Conservation (phyloP, 192 early-diverging fungal genomes). For the Dimargaris xerosporica region DNA sequence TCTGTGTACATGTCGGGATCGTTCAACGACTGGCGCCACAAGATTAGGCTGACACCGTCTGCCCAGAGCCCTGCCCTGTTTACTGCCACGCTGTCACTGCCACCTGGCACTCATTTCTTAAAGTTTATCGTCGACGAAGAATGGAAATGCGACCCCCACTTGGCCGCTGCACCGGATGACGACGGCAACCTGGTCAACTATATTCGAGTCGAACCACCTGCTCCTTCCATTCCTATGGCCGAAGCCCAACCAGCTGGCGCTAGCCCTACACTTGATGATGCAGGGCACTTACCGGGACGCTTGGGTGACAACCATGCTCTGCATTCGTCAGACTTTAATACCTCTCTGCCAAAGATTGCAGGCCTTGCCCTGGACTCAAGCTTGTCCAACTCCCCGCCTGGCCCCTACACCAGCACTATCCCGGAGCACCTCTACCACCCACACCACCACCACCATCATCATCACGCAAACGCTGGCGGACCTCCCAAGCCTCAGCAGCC, state of each 20-base stretch:
- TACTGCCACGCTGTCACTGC: slow-evolving; percentile 51
- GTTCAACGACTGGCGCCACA: slow-evolving; percentile 95
- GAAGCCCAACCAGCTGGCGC: too few species aligned
- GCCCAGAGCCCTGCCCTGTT: slow-evolving; percentile 20
- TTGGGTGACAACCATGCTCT: neutral
- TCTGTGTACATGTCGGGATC: slow-evolving; percentile 88
- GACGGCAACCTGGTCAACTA: slow-evolving; percentile 96
- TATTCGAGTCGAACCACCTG: slow-evolving; percentile 62
- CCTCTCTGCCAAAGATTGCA: neutral
- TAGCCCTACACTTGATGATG: too few species aligned
- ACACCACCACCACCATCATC: slow-evolving; percentile 17
- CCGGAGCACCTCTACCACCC: slow-evolving; percentile 28
- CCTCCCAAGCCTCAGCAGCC: slow-evolving; percentile 45
- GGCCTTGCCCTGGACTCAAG: slow-evolving; percentile 22
- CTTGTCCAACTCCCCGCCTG: slow-evolving; percentile 40
- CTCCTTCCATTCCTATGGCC: neutral
- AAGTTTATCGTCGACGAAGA: slow-evolving; percentile 99
- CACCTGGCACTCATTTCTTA: slow-evolving; percentile 85
- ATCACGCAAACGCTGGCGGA: too few species aligned
- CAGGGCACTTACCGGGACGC: too few species aligned
- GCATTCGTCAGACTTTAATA: neutral
- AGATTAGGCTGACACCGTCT: slow-evolving; percentile 57
- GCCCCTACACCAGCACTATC: slow-evolving; percentile 43
- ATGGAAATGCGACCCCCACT: slow-evolving; percentile 87
- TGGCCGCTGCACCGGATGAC: slow-evolving; percentile 79